Conservation (phyloP, 139 green algal genomes). For the Nannochloris sp. region DNA sequence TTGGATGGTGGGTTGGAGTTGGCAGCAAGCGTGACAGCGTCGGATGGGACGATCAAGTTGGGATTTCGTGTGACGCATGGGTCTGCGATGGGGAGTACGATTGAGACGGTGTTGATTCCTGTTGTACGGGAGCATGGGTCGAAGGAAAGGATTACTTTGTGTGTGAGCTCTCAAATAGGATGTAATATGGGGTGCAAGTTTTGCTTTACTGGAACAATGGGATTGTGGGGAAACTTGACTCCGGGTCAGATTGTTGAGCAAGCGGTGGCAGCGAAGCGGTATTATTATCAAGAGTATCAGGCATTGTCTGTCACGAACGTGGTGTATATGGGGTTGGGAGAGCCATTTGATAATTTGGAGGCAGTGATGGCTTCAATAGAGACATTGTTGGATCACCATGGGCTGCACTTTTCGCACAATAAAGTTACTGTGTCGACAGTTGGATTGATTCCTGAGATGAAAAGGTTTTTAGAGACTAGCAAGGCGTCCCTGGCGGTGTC, state of each 20-base stretch:
- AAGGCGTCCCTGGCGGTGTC: constrained; percentile 69
- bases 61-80: constrained; percentile 49
- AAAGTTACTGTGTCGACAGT: constrained; percentile 40
- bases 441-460: constrained; percentile 77
- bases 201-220: constrained; percentile 72
- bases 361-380: constrained; percentile 57
- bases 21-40: constrained; percentile 31
- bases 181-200: constrained; percentile 79
- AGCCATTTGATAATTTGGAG: constrained; percentile 73
- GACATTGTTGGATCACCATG: constrained; percentile 53
- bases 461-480: constrained; percentile 32
- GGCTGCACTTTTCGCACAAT: constrained; percentile 61
- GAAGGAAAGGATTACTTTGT: constrained; percentile 57
- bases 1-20: constrained; percentile 55
- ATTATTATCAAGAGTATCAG: no score
- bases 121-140: constrained; percentile 32
- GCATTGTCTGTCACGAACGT: constrained; percentile 54
- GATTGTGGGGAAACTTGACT: constrained; percentile 56
- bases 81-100: constrained; percentile 20
- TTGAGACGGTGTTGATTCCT: constrained; percentile 79
- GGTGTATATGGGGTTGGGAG: constrained; percentile 83
- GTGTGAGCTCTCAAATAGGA: constrained; percentile 61
- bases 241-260: constrained; percentile 77
- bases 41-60: constrained; percentile 71
- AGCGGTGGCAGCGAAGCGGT: constrained; percentile 42